phyloP scores from a whole-genome alignment of 306 rosid species.

The Lathyrus oleraceus region DNA sequence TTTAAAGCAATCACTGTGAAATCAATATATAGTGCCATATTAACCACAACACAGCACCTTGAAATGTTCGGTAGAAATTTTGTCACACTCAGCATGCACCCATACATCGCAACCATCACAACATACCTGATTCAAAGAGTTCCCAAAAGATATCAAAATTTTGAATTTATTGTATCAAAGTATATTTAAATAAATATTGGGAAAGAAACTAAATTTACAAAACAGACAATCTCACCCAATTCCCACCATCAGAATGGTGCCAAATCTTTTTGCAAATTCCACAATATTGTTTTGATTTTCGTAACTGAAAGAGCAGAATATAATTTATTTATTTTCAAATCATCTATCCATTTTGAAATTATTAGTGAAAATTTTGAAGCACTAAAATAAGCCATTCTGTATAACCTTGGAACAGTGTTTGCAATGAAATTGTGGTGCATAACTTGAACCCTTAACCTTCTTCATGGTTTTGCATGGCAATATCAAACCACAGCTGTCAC shows the following conservation, averaged over 20 bases:
- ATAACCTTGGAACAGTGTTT: constrained; percentile 83
- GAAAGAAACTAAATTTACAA: constrained; percentile 26
- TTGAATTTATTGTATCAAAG: not conserved
- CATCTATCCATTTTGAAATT: constrained; percentile 25
- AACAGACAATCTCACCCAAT: constrained; percentile 76
- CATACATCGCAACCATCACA: constrained; percentile 98
- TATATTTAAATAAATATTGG: constrained; percentile 1
- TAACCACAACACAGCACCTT: constrained; percentile 56
- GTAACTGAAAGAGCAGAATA: constrained; percentile 53
- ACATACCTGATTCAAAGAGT: constrained; percentile 63
- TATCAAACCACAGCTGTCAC: constrained; percentile 75
- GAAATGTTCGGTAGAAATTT: constrained; percentile 58
- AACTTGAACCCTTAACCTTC: constrained; percentile 57
- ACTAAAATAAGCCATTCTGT: constrained; percentile 19
- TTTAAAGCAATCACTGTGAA: constrained; percentile 15
- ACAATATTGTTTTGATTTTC: constrained; percentile 89
- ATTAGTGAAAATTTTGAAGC: constrained; percentile 16
- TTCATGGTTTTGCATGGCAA: constrained; percentile 59
- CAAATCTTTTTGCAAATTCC: constrained; percentile 93
- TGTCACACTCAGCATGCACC: constrained; percentile 96
- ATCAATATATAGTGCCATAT: constrained; percentile 3
- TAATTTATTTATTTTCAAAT: constrained; percentile 24
- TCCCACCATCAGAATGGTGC: constrained; percentile 95
- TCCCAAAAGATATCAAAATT: constrained; percentile 32
- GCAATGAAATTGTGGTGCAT: constrained; percentile 57